Base-by-base conservation (phyloP, 345 rosid genomes). In the Combretum micranthum region DNA sequence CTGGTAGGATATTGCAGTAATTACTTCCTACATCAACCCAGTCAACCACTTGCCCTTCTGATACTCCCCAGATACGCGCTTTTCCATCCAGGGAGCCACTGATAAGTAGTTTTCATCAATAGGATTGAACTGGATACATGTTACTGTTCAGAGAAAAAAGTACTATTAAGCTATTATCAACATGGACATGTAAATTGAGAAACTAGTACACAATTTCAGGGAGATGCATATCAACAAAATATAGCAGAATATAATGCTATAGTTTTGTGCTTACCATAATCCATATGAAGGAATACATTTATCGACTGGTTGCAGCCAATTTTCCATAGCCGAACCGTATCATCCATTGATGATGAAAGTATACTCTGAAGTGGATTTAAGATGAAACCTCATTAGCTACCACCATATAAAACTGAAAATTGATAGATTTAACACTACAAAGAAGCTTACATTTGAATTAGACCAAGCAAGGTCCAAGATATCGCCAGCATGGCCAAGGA, bases 1-100 rank as follows among this genome's bases (percentile, higher is more conserved):
- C 70, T 72, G 70, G 80, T 85, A 88, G 57, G 86, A 71, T n/a
- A 92, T 63, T 2, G 97, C 85, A 12, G 95, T 78, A 78, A 83
- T 79, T 32, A 73, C 78, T 64, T 50, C 69, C 74, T 10, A 68
- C 77, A n/a, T 88, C 86, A 1, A 73, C 77, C 99, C 99, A 92
- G 67, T 81, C 78, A 18, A 88, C 79, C 49, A 92, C 97, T 73
- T 83, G 76, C 55, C 72, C 61, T 72, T 84, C 81, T 10, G 69
- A 59, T 4, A 83, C 76, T 14, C 94, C 88, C 99, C 99, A 92
- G 25, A 92, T 75, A 61, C 99, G 81, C 57, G 81, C 97, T 76
- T 86, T 92, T 48, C 99, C 99, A 71, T 92, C 99, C 15, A 88
- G 81, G 2, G 89, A 92, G 59, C 99, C 97, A 45, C 89, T 88